Evolutionary conservation across 2,329 filamentous ascomycete species (phyloP).

Genomic region (Aspergillus aculeatus): DNA sequence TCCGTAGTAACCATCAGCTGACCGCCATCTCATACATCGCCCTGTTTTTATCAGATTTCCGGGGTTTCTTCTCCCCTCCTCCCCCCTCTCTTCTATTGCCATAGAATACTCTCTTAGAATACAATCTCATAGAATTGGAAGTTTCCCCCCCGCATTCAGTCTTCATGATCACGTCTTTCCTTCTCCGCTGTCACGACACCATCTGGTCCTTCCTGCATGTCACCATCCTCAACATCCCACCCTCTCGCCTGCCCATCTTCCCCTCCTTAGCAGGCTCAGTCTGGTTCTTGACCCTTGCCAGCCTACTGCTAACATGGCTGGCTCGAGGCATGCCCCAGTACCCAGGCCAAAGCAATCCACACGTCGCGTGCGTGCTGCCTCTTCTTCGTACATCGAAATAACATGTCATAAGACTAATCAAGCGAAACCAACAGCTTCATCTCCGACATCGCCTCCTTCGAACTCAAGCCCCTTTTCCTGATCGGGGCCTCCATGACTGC

Average conservation of each 20-base stretch:
- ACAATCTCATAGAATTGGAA: not conserved
- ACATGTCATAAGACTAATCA: not conserved
- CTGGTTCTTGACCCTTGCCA: constrained; percentile 23
- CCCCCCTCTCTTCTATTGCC: constrained; percentile 24
- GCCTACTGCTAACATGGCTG: constrained; percentile 20
- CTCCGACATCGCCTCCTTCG: constrained; percentile 24
- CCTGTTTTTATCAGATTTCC: not conserved
- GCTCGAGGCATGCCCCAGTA: constrained; percentile 20
- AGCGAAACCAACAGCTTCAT: constrained; percentile 16
- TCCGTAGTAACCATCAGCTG: not conserved
- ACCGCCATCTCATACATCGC: not conserved
- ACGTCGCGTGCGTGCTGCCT: constrained; percentile 15
- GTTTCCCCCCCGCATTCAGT: not conserved
- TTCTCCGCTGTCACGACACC: constrained; percentile 16
- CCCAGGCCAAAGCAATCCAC: constrained; percentile 21
- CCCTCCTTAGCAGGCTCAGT: constrained; percentile 19
- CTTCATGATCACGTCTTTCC: constrained; percentile 6
- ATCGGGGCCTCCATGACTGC: constrained; percentile 22
- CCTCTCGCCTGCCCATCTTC: constrained; percentile 20
- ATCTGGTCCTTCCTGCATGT: constrained; percentile 19
- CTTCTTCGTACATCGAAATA: not conserved
- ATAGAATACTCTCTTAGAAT: not conserved
- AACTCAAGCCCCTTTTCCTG: constrained; percentile 24
- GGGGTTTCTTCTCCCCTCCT: too few relatives aligned
- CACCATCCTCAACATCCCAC: constrained; percentile 23